A percentile compares a stretch with the other conserved stretches of the same genome.
phyloP scores from a whole-genome alignment of 352 stramenopile species.

The Pythium coloratum region DNA sequence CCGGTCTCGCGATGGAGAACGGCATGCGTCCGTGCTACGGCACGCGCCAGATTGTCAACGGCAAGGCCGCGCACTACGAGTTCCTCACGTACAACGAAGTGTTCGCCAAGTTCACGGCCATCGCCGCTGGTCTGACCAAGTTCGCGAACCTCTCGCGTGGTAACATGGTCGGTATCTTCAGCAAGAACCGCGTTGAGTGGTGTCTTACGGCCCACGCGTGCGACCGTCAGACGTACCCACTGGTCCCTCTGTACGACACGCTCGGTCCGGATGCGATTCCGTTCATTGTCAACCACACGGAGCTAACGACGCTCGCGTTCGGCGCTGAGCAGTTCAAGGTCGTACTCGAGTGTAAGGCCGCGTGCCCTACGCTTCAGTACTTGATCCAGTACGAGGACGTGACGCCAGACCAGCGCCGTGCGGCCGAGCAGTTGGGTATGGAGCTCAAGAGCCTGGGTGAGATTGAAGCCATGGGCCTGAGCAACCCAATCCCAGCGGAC shows the following conservation, averaged over 20 bases:
- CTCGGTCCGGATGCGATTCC: conserved; percentile 67
- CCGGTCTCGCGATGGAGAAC: conserved; percentile 29
- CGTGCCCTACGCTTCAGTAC: conserved; percentile 50
- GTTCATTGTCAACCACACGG: conserved; percentile 76
- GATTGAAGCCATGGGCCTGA: conserved; percentile 39
- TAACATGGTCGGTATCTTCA: conserved; percentile 58
- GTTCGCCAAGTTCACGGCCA: conserved; percentile 34
- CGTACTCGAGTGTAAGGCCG: conserved; percentile 52
- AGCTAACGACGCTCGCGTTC: conserved; percentile 58
- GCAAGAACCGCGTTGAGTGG: conserved; percentile 76
- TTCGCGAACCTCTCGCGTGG: conserved; percentile 40
- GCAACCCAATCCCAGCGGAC: conserved; percentile 46
- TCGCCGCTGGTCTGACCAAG: conserved; percentile 40
- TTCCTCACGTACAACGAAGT: conserved; percentile 62
- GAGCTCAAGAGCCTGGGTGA: conserved; percentile 48
- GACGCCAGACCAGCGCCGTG: conserved; percentile 32
- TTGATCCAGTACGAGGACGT: conserved; percentile 64
- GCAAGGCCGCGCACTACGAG: conserved; percentile 43
- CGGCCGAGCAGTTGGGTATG: conserved; percentile 30
- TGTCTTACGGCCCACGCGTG: conserved; percentile 50
- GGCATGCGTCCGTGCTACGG: conserved; percentile 38
- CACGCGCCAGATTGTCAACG: conserved; percentile 38
- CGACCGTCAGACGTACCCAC: conserved; percentile 61
- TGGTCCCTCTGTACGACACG: conserved; percentile 19
- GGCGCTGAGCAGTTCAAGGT: conserved; percentile 55